A percentile compares a stretch with the other conserved stretches of the same genome.
These are phyloP conservation scores for Gossypium rotundifolium DNA, from an alignment of 345 rosid genomes.

Conservation along the genomic window DNA sequence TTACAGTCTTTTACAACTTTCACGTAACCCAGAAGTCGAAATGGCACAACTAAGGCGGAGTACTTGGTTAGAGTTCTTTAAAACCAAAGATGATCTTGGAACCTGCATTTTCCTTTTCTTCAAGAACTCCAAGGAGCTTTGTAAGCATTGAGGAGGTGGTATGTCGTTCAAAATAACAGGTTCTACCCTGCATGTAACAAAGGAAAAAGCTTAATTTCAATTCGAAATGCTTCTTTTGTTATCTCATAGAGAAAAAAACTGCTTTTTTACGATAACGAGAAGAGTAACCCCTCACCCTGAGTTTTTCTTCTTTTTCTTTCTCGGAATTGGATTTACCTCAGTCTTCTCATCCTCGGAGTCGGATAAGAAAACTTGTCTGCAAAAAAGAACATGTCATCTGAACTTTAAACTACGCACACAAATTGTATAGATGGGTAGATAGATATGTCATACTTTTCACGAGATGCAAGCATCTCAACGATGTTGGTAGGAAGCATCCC, in stretches of 20 bases:
- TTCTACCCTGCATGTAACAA: conserved; percentile 40
- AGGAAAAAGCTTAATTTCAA: not conserved
- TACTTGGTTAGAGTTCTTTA: conserved; percentile 75
- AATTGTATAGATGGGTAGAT: not conserved
- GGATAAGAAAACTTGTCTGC: conserved; percentile 53
- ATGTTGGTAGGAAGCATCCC: conserved; percentile 82
- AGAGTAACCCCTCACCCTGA: conserved; percentile 46
- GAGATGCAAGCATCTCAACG: conserved; percentile 68
- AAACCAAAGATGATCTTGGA: conserved; percentile 61
- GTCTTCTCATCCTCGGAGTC: conserved; percentile 58
- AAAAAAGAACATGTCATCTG: not conserved
- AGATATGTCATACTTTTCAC: conserved; percentile 52
- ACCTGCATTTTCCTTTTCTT: conserved; percentile 75
- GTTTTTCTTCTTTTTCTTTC: conserved; percentile 57
- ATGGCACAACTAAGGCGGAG: conserved; percentile 47
- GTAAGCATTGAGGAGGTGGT: conserved; percentile 64
- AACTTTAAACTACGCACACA: not conserved
- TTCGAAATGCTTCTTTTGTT: not conserved
- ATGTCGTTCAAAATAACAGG: conserved; percentile 67
- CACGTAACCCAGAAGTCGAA: conserved; percentile 41
- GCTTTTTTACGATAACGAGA: not conserved
- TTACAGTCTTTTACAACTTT: conserved; percentile 22
- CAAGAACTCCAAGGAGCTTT: conserved; percentile 69
- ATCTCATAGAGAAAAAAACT: not conserved
- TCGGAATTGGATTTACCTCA: conserved; percentile 23